These are phyloP conservation scores for Candida sp. DNA, from an alignment of 1,139 yeast genomes.

Conservation along the genomic window DNA sequence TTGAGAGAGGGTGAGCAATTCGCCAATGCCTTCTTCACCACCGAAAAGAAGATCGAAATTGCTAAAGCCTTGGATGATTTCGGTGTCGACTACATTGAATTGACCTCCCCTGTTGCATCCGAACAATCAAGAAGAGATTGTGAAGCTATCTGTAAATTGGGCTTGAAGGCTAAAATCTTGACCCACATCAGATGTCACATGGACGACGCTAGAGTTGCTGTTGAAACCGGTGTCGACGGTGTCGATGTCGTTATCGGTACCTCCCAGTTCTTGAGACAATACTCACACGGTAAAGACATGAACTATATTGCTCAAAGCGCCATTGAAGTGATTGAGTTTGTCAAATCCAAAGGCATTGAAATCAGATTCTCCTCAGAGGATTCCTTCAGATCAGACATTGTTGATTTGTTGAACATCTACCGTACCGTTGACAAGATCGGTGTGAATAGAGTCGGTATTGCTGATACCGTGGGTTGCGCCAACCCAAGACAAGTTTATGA, in stretches of 20 bases:
- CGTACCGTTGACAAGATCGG: conserved; percentile 98
- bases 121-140: conserved; percentile 94
- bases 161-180: conserved; percentile 92
- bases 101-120: conserved; percentile 97
- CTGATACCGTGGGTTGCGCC: conserved; percentile 99
- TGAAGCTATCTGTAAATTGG: conserved; percentile 97
- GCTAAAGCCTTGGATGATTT: conserved; percentile 98
- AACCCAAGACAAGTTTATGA: conserved; percentile 99
- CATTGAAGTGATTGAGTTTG: conserved; percentile 95
- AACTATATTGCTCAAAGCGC: conserved; percentile 97
- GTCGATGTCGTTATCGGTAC: conserved; percentile 99
- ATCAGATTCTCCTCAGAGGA: conserved; percentile 98
- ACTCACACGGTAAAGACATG: conserved; percentile 99
- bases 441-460: conserved; percentile 98
- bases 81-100: conserved; percentile 97
- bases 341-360: conserved; percentile 96
- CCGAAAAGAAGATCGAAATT: conserved; percentile 96
- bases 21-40: conserved; percentile 94
- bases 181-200: conserved; percentile 96
- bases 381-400: conserved; percentile 96
- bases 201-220: conserved; percentile 99
- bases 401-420: conserved; percentile 92
- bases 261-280: conserved; percentile 92
- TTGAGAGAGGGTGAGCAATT: conserved; percentile 99
- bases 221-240: conserved; percentile 98